Conservation (phyloP, 805 yeast species). For the Suhomyces kilbournensis region DNA sequence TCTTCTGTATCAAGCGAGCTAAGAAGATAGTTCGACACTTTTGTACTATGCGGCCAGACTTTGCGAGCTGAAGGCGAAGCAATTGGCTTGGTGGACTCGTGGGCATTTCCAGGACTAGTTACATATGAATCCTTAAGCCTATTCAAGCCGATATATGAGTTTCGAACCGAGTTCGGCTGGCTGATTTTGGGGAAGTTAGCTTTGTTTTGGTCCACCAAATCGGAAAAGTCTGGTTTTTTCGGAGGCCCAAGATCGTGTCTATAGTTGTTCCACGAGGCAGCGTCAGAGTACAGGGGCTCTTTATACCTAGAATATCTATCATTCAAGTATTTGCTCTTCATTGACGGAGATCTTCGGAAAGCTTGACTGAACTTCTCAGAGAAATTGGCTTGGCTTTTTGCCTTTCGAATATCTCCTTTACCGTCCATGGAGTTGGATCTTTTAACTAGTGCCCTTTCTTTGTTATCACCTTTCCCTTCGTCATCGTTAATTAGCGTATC, state of each 20-base stretch:
- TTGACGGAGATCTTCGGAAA: background rate
- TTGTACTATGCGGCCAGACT: background rate
- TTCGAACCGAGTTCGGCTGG: constrained; percentile 24
- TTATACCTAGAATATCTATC: constrained; percentile 22
- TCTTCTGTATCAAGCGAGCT: constrained; percentile 11
- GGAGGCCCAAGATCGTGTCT: background rate
- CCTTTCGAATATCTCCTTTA: constrained; percentile 22
- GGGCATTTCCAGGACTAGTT: background rate
- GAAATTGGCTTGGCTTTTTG: constrained; percentile 36
- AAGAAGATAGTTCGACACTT: constrained; percentile 1
- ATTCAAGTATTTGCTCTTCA: constrained; percentile 8
- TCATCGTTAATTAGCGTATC: constrained; percentile 14
- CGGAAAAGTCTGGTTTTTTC: background rate
- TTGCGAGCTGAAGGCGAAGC: background rate
- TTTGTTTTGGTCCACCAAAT: constrained; percentile 11
- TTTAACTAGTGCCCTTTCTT: background rate
- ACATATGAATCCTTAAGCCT: constrained; percentile 29
- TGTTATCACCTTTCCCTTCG: constrained; percentile 1
- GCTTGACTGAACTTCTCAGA: background rate
- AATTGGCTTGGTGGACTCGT: no score
- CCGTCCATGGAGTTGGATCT: constrained; percentile 3
- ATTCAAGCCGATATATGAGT: constrained; percentile 38
- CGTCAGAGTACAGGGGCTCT: constrained; percentile 27
- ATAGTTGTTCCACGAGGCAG: background rate
- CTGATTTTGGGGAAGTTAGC: constrained; percentile 36